Conservation (phyloP, 1,284 basidiomycete genomes). For the Spongispora temasekensis region DNA sequence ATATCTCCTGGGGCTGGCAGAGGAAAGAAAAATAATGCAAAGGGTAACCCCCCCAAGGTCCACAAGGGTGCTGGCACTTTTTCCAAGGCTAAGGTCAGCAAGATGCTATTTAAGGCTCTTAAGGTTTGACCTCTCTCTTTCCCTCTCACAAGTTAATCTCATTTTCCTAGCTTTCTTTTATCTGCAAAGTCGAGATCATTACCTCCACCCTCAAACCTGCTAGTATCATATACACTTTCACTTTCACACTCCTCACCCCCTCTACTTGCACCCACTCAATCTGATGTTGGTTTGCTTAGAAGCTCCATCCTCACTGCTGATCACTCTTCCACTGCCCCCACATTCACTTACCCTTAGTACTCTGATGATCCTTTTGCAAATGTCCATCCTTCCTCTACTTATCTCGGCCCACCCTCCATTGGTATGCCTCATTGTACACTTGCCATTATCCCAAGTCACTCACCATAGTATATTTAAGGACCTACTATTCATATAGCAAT, state of each 20-base stretch:
- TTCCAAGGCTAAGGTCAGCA: conserved; percentile 80
- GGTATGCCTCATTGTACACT: conserved; percentile 47
- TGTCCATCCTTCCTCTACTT: conserved; percentile 70
- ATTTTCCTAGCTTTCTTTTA: conserved; percentile 70
- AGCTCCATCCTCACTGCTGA: conserved; percentile 67
- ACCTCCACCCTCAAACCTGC: conserved; percentile 89
- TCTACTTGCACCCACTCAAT: conserved; percentile 62
- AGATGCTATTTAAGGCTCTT: conserved; percentile 87
- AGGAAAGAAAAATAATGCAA: conserved; percentile 57
- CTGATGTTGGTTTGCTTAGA: conserved; percentile 69
- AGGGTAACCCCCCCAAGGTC: conserved; percentile 61
- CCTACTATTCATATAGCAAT: too few species aligned
- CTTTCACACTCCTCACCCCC: conserved; percentile 78
- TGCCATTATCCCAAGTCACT: conserved; percentile 39
- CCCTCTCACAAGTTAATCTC: conserved; percentile 4
- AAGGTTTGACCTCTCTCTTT: conserved; percentile 55
- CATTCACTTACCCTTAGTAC: conserved; percentile 70
- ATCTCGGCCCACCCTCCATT: conserved; percentile 67
- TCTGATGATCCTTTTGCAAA: conserved; percentile 73
- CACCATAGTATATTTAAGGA: too few species aligned
- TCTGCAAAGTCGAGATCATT: conserved; percentile 92
- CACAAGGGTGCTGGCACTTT: conserved; percentile 72
- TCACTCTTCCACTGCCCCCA: conserved; percentile 58
- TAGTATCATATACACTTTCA: conserved; percentile 91
- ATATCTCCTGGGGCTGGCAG: conserved; percentile 80